These are phyloP conservation scores for Geotrichum fermentans DNA, from an alignment of 1,139 yeast genomes.

Conservation along the genomic window DNA sequence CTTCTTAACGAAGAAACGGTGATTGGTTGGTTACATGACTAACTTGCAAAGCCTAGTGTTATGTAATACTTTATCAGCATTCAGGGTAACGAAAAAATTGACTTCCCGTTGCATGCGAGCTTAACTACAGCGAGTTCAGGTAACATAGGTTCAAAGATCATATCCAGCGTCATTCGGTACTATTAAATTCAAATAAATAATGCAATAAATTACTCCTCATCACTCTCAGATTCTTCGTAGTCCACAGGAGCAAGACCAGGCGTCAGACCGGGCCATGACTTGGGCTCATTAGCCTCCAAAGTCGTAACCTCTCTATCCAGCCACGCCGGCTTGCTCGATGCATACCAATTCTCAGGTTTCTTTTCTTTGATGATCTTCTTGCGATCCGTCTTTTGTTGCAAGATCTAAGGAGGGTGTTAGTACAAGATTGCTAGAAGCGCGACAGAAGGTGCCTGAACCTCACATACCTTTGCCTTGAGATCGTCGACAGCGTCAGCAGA, in stretches of 20 bases:
- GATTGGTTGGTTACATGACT: constrained; percentile 1
- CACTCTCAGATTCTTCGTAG: constrained; percentile 40
- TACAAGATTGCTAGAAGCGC: too few species aligned
- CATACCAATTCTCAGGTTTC: constrained; percentile 17
- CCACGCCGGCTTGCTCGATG: constrained; percentile 17
- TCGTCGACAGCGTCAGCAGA: constrained; percentile 23
- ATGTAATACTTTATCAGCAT: background rate
- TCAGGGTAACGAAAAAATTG: too few species aligned
- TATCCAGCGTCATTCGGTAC: too few species aligned
- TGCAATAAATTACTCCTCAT: background rate
- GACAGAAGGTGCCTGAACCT: too few species aligned
- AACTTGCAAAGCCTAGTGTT: background rate
- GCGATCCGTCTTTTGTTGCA: constrained; percentile 15
- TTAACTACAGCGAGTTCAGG: too few species aligned
- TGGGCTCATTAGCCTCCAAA: constrained; percentile 28
- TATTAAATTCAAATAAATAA: background rate
- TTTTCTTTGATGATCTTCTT: constrained; percentile 13
- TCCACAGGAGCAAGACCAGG: constrained; percentile 93
- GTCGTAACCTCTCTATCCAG: constrained; percentile 20
- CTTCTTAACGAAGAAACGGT: background rate
- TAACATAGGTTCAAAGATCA: too few species aligned
- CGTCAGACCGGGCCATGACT: constrained; percentile 62
- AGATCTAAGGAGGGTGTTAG: constrained; percentile 8
- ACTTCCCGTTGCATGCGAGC: too few species aligned
- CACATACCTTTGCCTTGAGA: constrained; percentile 21